Evolutionary conservation across 306 rosid species (phyloP).

Genomic region (Dicorynia guianensis): DNA sequence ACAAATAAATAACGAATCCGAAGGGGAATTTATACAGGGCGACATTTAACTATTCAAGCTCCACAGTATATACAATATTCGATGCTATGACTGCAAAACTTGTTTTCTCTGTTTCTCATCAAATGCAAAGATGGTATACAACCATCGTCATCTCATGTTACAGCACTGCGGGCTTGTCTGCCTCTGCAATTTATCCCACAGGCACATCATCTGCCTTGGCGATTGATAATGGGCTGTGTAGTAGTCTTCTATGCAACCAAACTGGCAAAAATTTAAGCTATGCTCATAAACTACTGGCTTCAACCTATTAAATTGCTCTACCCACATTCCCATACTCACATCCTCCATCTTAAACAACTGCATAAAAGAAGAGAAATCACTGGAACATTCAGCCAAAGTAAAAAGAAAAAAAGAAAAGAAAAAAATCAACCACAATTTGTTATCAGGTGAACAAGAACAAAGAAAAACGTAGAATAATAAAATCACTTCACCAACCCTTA

Average conservation of each 20-base stretch:
- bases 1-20: constrained; percentile 36
- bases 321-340: constrained; percentile 99
- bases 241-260: constrained; percentile 82
- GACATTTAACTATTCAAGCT: constrained; percentile 45
- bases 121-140: constrained; percentile 35
- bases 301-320: constrained; percentile 71
- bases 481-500: constrained; percentile 62
- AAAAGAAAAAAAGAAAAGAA: too few relatives aligned
- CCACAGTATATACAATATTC: constrained; percentile 48
- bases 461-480: constrained; percentile 4
- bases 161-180: constrained; percentile 71
- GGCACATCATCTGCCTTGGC: constrained; percentile 86
- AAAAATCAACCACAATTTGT: constrained; percentile 3
- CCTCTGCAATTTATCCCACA: constrained; percentile 73
- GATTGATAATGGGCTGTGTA: constrained; percentile 92
- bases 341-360: constrained; percentile 97
- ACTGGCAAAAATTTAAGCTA: constrained; percentile 80
- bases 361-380: constrained; percentile 31
- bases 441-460: neutral
- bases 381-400: neutral
- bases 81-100: constrained; percentile 67
- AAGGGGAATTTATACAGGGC: constrained; percentile 51
- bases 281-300: constrained; percentile 70
- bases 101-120: constrained; percentile 40
- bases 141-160: constrained; percentile 71